phyloP scores from a whole-genome alignment of 345 rosid species.

The Salix purpurea region DNA sequence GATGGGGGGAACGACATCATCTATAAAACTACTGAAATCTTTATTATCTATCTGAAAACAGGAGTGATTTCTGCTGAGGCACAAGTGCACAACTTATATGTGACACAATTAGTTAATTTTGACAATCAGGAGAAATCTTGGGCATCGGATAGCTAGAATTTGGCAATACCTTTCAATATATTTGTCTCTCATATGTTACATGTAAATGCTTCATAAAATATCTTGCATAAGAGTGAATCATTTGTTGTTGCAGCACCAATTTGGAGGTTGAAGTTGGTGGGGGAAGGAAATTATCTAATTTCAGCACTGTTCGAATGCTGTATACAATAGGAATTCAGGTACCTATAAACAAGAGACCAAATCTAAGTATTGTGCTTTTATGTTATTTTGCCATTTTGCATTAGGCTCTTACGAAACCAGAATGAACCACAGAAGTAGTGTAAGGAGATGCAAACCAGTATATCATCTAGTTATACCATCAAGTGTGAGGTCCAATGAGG shows the following conservation, averaged over 20 bases:
- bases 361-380: neutral
- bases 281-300: conserved; percentile 82
- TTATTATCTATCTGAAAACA: neutral
- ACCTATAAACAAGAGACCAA: neutral
- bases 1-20: neutral
- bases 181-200: neutral
- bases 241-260: conserved; percentile 52
- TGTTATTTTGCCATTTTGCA: neutral
- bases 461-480: neutral
- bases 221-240: neutral
- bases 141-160: neutral
- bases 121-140: neutral
- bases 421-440: neutral
- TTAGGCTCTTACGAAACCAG: neutral
- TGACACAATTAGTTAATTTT: neutral
- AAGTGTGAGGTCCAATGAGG: neutral
- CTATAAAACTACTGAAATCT: neutral
- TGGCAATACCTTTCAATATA: neutral
- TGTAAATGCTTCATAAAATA: neutral
- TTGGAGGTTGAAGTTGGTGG: conserved; percentile 91
- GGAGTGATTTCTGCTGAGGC: neutral
- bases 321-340: conserved; percentile 88
- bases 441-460: neutral
- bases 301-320: conserved; percentile 74
- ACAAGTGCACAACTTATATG: neutral